These are phyloP conservation scores for Fomitopsis palustris DNA, from an alignment of 1,284 basidiomycete species.

Conservation along the genomic window DNA sequence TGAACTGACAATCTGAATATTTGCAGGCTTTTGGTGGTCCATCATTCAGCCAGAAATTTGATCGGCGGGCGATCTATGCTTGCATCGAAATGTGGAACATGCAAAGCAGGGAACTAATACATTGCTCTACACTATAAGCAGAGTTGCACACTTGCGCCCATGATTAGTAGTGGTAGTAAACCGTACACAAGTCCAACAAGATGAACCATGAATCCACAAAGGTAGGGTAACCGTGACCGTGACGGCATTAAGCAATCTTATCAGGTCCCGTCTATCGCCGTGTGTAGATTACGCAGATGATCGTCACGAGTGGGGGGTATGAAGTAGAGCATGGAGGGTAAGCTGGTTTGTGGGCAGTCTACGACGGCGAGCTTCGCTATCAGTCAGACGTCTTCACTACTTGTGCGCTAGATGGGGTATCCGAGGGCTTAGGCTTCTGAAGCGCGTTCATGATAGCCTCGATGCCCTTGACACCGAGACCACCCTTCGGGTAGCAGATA, in stretches of 20 bases:
- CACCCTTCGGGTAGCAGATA: constrained; percentile 30
- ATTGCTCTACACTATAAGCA: neutral
- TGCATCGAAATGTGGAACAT: too few species aligned
- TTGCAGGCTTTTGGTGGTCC: too few species aligned
- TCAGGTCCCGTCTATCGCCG: neutral
- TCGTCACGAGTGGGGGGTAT: neutral
- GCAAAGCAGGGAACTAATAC: too few species aligned
- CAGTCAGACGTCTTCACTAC: neutral
- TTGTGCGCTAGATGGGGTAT: neutral
- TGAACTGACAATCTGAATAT: too few species aligned
- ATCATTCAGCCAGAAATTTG: too few species aligned
- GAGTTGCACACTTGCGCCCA: too few species aligned
- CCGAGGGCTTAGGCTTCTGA: constrained; percentile 26
- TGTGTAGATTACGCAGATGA: neutral
- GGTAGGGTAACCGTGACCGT: neutral
- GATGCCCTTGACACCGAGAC: constrained; percentile 31
- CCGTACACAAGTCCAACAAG: neutral
- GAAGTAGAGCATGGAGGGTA: neutral
- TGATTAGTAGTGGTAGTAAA: too few species aligned
- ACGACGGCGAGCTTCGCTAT: neutral
- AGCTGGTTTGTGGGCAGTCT: too few species aligned
- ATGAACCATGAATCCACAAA: neutral
- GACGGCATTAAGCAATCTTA: neutral
- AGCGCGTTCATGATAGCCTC: constrained; percentile 36
- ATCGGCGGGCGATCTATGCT: too few species aligned